phyloP scores from a whole-genome alignment of 2,329 filamentous ascomycete species.

The Penicillium palitans region DNA sequence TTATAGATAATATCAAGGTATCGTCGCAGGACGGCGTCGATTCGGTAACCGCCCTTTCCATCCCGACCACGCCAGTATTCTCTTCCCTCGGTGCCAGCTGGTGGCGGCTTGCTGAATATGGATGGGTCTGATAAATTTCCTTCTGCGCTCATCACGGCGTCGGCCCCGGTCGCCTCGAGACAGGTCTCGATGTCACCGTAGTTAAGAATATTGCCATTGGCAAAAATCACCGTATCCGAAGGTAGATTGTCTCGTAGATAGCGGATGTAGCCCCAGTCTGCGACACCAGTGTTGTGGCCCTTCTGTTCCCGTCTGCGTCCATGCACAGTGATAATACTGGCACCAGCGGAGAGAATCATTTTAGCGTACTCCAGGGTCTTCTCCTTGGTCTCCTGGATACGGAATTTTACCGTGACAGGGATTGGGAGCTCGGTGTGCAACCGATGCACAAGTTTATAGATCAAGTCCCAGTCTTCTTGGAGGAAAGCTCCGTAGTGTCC shows the following conservation, averaged over 20 bases:
- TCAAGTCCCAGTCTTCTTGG: slow-evolving; percentile 85
- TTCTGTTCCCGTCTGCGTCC: slow-evolving; percentile 88
- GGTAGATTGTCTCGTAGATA: slow-evolving; percentile 82
- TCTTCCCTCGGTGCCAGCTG: slow-evolving; percentile 63
- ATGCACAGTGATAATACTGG: slow-evolving; percentile 91
- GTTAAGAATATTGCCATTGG: slow-evolving; percentile 91
- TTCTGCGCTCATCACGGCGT: slow-evolving; percentile 94
- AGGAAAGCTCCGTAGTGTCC: slow-evolving; percentile 93
- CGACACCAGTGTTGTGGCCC: slow-evolving; percentile 88
- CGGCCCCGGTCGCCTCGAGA: slow-evolving; percentile 78
- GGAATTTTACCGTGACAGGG: slow-evolving; percentile 92
- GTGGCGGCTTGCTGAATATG: slow-evolving; percentile 73
- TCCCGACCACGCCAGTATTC: slow-evolving; percentile 85
- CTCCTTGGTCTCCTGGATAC: slow-evolving; percentile 82
- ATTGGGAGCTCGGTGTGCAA: slow-evolving; percentile 75
- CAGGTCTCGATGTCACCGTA: slow-evolving; percentile 75
- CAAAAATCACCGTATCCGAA: slow-evolving; percentile 86
- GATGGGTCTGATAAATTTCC: slow-evolving; percentile 90
- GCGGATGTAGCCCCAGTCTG: slow-evolving; percentile 84
- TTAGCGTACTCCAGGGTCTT: slow-evolving; percentile 84
- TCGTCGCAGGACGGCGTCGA: slow-evolving; percentile 82
- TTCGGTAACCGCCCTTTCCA: slow-evolving; percentile 79
- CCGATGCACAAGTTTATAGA: slow-evolving; percentile 79
- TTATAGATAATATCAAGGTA: slow-evolving; percentile 89
- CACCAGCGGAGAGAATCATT: slow-evolving; percentile 82